Conservation (phyloP, 495 filamentous ascomycete genomes). For the Penicillium cosmopolitanum region DNA sequence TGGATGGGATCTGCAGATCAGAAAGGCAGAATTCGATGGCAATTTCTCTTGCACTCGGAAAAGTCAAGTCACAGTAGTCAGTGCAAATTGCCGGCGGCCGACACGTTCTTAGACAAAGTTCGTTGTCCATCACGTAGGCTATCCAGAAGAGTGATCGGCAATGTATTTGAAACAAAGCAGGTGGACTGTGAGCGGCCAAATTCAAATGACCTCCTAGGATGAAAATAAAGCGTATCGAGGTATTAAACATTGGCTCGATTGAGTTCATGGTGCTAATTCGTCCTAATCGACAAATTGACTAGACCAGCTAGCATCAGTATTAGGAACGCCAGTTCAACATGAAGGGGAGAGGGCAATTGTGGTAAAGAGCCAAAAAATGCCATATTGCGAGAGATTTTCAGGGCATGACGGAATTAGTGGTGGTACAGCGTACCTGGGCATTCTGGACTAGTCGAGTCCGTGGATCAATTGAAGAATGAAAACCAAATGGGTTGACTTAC, state of each 20-base stretch:
- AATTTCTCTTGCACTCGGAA: not conserved
- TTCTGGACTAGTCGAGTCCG: not conserved
- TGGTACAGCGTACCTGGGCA: too few relatives aligned
- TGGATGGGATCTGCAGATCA: not conserved
- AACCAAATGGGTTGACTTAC: not conserved
- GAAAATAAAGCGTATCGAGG: not conserved
- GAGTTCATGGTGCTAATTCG: constrained; percentile 1
- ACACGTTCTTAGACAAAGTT: not conserved
- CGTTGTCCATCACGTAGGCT: constrained; percentile 2
- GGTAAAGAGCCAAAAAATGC: not conserved
- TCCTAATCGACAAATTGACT: not conserved
- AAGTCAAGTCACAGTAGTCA: constrained; percentile 5
- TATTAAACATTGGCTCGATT: not conserved
- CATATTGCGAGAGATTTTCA: too few relatives aligned
- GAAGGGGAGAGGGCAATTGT: not conserved
- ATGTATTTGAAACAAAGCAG: constrained; percentile 1
- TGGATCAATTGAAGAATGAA: not conserved
- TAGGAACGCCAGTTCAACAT: too few relatives aligned
- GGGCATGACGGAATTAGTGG: too few relatives aligned
- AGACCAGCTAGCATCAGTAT: not conserved
- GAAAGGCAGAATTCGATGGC: not conserved
- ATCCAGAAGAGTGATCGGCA: constrained; percentile 2
- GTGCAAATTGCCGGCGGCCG: not conserved
- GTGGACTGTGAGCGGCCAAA: not conserved
- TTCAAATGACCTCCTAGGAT: not conserved